phyloP scores from a whole-genome alignment of 1,139 yeast genomes.

The Scheffersomyces titani region DNA sequence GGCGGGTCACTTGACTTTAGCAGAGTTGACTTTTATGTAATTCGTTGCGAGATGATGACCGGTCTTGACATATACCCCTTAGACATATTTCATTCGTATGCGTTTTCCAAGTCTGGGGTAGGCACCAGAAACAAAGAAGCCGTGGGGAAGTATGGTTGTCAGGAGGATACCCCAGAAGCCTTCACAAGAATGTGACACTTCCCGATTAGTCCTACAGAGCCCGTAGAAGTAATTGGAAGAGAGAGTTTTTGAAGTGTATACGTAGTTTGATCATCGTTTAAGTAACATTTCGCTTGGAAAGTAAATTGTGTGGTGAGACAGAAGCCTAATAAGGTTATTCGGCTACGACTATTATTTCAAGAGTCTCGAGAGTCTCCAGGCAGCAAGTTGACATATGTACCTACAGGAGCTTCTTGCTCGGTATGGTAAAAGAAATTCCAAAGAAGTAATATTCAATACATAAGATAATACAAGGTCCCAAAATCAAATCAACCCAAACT shows the following conservation, averaged over 20 bases:
- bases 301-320: neutral
- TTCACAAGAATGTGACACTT: neutral
- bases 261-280: neutral
- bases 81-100: no score
- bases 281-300: neutral
- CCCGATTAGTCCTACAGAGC: neutral
- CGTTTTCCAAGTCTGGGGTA: no score
- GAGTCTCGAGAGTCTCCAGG: neutral
- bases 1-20: neutral
- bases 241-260: neutral
- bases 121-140: neutral
- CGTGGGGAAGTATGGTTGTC: neutral
- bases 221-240: no score
- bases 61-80: neutral
- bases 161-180: neutral
- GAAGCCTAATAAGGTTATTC: neutral
- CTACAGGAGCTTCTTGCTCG: neutral
- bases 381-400: neutral
- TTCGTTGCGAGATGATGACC: neutral
- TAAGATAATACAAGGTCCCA: neutral
- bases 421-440: neutral
- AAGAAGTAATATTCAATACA: neutral
- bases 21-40: neutral
- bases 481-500: neutral
- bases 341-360: neutral